These are phyloP conservation scores for Nigrograna mackinnonii DNA, from an alignment of 2,329 filamentous ascomycete genomes.

Conservation along the genomic window DNA sequence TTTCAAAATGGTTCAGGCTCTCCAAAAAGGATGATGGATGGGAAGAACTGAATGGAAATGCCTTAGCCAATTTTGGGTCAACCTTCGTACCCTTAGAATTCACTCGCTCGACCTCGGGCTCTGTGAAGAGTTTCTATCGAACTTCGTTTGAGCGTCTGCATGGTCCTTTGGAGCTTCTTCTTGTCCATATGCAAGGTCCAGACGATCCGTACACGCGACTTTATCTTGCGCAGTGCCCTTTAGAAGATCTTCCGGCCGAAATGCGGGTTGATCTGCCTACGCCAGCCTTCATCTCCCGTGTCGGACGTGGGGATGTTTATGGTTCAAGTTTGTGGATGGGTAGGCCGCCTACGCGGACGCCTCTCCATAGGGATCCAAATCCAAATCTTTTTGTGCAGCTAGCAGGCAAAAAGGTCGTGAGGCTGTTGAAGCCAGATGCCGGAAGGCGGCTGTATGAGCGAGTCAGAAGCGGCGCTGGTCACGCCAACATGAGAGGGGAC, in stretches of 20 bases:
- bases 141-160: slow-evolving; percentile 56
- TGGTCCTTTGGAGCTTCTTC: no score
- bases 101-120: slow-evolving; percentile 35
- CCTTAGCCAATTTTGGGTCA: slow-evolving; percentile 46
- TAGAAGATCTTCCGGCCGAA: slow-evolving; percentile 66
- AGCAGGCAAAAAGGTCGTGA: slow-evolving; percentile 70
- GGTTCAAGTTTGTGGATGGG: slow-evolving; percentile 87
- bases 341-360: slow-evolving; percentile 82
- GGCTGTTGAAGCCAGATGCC: slow-evolving; percentile 67
- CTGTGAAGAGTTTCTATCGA: slow-evolving; percentile 2
- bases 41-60: slow-evolving; percentile 23
- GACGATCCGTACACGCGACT: slow-evolving; percentile 50
- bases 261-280: slow-evolving; percentile 69
- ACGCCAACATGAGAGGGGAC: slow-evolving; percentile 66
- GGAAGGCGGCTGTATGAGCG: slow-evolving; percentile 68
- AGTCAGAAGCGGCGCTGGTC: slow-evolving; percentile 48
- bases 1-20: slow-evolving; percentile 33
- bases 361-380: slow-evolving; percentile 90
- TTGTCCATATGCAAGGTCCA: slow-evolving; percentile 45
- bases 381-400: slow-evolving; percentile 91
- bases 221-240: slow-evolving; percentile 83
- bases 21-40: background rate
- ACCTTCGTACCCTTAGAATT: slow-evolving; percentile 64
- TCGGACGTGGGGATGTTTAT: slow-evolving; percentile 84
- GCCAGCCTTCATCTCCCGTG: slow-evolving; percentile 64